Evolutionary conservation across 2,329 filamentous ascomycete species (phyloP).

Genomic region (Pezicula neosporulosa): DNA sequence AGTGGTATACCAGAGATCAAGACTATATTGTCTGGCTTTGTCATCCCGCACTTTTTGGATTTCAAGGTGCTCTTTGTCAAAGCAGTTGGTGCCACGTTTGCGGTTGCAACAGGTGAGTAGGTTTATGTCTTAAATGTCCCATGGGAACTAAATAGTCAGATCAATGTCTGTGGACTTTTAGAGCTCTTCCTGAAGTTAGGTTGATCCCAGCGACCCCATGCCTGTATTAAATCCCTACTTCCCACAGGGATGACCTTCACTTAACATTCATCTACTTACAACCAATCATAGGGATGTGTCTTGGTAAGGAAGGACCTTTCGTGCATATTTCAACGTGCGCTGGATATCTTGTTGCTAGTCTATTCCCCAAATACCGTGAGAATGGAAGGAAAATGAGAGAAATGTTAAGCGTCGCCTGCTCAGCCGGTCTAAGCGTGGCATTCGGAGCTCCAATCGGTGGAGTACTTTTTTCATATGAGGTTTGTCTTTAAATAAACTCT

Average conservation of each 20-base stretch:
- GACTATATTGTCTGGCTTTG: constrained; percentile 57
- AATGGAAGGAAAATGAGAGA: constrained; percentile 57
- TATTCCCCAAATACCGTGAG: constrained; percentile 53
- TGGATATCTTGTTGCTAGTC: constrained; percentile 46
- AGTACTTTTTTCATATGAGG: constrained; percentile 56
- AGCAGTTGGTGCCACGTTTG: constrained; percentile 54
- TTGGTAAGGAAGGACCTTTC: constrained; percentile 61
- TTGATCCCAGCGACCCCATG: no score
- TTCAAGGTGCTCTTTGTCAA: constrained; percentile 53
- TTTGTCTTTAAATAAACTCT: constrained; percentile 7
- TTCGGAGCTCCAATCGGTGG: constrained; percentile 61
- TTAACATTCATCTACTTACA: no score
- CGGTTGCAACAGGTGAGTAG: constrained; percentile 44
- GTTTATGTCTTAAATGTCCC: no score
- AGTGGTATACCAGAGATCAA: constrained; percentile 61
- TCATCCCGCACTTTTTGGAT: constrained; percentile 53
- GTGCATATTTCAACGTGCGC: constrained; percentile 59
- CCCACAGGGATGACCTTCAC: no score
- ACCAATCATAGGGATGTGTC: constrained; percentile 40
- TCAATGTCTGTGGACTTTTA: no score
- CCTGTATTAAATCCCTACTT: no score
- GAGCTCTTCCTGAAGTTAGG: no score
- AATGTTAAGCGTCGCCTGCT: constrained; percentile 53
- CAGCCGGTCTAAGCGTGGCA: constrained; percentile 54
- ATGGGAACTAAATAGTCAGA: no score